Evolutionary conservation across 2,329 filamentous ascomycete species (phyloP).

Genomic region (Nigrospora oryzae): DNA sequence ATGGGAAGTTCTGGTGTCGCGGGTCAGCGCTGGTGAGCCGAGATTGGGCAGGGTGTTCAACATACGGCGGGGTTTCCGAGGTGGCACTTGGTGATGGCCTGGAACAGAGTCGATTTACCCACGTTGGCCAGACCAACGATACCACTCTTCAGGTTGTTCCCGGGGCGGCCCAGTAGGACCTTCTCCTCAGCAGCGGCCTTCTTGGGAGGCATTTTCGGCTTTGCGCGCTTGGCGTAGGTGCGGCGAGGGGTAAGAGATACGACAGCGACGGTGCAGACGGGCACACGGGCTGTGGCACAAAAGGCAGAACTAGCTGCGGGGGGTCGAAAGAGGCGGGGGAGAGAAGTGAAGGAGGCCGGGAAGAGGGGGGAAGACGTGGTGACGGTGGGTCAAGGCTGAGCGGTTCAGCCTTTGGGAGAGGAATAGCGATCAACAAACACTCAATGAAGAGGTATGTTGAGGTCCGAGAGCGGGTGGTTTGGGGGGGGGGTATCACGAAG

Average conservation of each 20-base stretch:
- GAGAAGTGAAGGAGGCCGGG: slow-evolving; percentile 44
- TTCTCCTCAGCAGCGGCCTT: slow-evolving; percentile 89
- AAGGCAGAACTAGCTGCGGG: slow-evolving; percentile 62
- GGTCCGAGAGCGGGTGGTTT: neutral
- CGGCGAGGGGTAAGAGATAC: slow-evolving; percentile 37
- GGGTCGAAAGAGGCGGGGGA: slow-evolving; percentile 36
- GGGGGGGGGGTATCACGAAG: slow-evolving; percentile 1
- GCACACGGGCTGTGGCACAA: slow-evolving; percentile 37
- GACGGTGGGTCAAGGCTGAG: slow-evolving; percentile 8
- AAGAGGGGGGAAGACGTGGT: slow-evolving; percentile 33
- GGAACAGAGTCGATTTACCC: slow-evolving; percentile 98
- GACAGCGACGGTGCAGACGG: slow-evolving; percentile 31
- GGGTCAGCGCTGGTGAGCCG: slow-evolving; percentile 21
- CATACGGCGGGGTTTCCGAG: slow-evolving; percentile 93
- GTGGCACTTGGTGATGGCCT: slow-evolving; percentile 95
- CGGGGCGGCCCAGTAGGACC: slow-evolving; percentile 88
- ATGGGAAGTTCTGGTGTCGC: slow-evolving; percentile 76
- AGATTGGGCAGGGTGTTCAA: slow-evolving; percentile 22
- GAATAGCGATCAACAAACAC: slow-evolving; percentile 2
- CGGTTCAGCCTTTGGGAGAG: neutral
- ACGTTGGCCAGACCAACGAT: slow-evolving; percentile 99
- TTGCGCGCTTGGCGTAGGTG: slow-evolving; percentile 51
- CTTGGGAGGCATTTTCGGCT: slow-evolving; percentile 87
- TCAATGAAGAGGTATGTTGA: slow-evolving; percentile 3
- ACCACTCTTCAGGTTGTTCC: slow-evolving; percentile 98